Base-by-base conservation (phyloP, 345 rosid species). In the Carallia pectinifolia region DNA sequence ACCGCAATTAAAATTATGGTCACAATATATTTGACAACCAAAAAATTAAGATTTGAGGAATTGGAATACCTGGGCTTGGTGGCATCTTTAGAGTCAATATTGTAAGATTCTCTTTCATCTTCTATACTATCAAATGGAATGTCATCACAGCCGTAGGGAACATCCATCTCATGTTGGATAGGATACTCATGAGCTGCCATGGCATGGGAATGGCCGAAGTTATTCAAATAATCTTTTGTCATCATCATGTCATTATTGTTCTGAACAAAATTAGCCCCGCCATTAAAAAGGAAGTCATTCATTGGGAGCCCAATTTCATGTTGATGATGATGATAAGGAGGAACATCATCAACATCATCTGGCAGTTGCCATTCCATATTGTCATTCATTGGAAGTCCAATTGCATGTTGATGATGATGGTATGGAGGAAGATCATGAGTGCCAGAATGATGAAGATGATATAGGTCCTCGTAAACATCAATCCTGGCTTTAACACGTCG, bases 101-200 rank as follows among this genome's bases (percentile, higher is more conserved):
- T 23, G 27, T 58, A 23, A 18, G 64, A 33, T 69, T 69, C 40
- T 54, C 60, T 56, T 12, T 66, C 69, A 66, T 53, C 59, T 6
- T 15, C 58, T 5, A 53, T 17, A 4, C n/a, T 16, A 58, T 58
- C 71, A 18, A 68, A 44, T 18, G 65, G 44, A 17, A 31, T n/a
- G 50, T 31, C 29, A 27, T 27, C 54, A 29, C 37, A 62, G 60
- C n/a, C 59, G 18, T 61, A 18, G 50, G 55, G 12, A 50, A 23
- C 30, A 31, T 48, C 59, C 48, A 60, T 27, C 59, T 58, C 71
- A 44, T 29, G 71, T 54, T 58, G 63, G 16, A 55, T 53, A 29
- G 63, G 34, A 47, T 19, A 10, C 27, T 53, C 61, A 15, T 66
- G 66, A 15, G 53, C 13, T 15, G 30, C 37, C 34, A 36, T 17